These are phyloP conservation scores for Salvia splendens DNA, from an alignment of 257 asterid species.

Conservation along the genomic window DNA sequence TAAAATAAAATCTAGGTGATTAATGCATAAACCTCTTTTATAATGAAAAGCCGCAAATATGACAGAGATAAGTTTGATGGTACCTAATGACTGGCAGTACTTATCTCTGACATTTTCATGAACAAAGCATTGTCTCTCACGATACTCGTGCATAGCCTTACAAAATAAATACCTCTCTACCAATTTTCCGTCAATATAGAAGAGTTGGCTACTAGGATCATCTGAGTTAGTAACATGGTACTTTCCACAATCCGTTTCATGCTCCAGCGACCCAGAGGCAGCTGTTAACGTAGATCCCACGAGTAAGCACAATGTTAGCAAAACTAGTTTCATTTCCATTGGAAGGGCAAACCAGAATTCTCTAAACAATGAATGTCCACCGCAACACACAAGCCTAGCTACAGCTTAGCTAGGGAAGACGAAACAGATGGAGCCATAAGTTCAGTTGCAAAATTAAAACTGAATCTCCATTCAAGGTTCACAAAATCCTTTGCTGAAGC, in stretches of 20 bases:
- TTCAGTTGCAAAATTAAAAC: constrained; percentile 21
- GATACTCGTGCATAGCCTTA: constrained; percentile 45
- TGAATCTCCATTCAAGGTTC: constrained; percentile 22
- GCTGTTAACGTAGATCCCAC: constrained; percentile 45
- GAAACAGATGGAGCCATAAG: constrained; percentile 25
- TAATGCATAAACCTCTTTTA: not conserved
- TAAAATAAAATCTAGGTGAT: constrained; percentile 3
- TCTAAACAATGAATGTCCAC: constrained; percentile 39
- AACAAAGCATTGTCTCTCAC: constrained; percentile 47
- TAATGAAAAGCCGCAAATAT: not conserved
- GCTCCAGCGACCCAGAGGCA: constrained; percentile 50
- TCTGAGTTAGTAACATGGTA: constrained; percentile 46
- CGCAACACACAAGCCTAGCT: constrained; percentile 33
- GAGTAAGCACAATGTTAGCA: constrained; percentile 43
- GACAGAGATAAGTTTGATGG: not conserved
- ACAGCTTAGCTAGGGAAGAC: constrained; percentile 30
- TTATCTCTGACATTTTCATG: constrained; percentile 36
- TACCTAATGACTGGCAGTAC: constrained; percentile 67
- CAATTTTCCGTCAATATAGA: constrained; percentile 60
- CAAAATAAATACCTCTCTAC: constrained; percentile 67
- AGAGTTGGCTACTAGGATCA: constrained; percentile 46
- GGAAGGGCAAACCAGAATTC: constrained; percentile 32
- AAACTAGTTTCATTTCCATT: constrained; percentile 42
- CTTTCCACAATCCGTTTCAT: constrained; percentile 51
- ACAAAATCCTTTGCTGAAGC: constrained; percentile 30